Evolutionary conservation across 2,329 filamentous ascomycete species (phyloP).

Genomic region (Ophiostoma novo-ulmi): DNA sequence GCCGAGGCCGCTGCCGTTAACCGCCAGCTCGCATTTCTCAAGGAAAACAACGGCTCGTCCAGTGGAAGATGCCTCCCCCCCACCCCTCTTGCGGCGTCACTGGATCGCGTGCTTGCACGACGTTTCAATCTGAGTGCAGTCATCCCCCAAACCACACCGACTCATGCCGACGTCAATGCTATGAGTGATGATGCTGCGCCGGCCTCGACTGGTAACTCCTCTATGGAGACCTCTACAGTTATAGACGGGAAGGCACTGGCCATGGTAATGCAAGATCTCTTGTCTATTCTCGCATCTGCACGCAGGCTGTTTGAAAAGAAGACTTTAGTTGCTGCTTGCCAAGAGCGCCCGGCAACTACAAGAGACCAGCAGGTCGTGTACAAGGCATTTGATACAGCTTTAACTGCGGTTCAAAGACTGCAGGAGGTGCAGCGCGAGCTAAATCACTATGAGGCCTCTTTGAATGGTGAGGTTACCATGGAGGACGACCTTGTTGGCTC

Average conservation of each 20-base stretch:
- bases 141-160: too few relatives aligned
- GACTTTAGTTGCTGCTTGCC: neutral
- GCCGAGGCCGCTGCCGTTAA: neutral
- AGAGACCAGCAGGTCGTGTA: neutral
- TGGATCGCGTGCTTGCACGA: neutral
- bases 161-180: neutral
- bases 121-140: neutral
- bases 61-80: neutral
- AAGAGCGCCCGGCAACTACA: neutral
- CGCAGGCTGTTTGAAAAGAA: neutral
- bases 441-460: neutral
- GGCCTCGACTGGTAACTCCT: neutral
- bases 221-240: neutral
- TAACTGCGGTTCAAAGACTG: neutral
- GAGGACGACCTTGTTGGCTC: neutral
- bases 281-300: neutral
- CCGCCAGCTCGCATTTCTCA: neutral
- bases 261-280: neutral
- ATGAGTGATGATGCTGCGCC: neutral
- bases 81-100: too few relatives aligned
- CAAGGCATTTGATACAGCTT: neutral
- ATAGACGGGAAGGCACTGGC: neutral
- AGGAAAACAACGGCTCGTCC: neutral
- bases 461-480: neutral
- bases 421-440: neutral